Evolutionary conservation across 1,284 basidiomycete species (phyloP), one percentile per base, ranked within the genome.

Genomic region (Kalmanozyma brasiliensis): DNA sequence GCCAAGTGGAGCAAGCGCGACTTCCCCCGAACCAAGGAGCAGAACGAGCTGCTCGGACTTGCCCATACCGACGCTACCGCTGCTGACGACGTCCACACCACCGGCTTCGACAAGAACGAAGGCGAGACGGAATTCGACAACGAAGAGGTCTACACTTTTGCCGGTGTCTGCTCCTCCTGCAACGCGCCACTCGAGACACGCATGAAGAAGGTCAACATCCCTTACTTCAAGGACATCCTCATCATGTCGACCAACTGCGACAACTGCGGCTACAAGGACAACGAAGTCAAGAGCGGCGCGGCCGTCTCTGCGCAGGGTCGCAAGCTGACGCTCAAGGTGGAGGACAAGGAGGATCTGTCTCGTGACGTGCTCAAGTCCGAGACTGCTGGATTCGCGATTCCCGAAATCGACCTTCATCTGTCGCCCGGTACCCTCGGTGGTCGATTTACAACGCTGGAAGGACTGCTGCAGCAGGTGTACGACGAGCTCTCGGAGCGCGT

Each of bases 171-270:
- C 83, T 91, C 92, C 9, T 91, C 91, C 66, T 99, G 96, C 83
- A 90, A 90, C 2, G 90, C 90, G 63, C 86, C 88, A 8, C 85
- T 93, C 20, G 87, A 93, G 79, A 98, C 95, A 0, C 85, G 89
- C 73, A 97, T 98, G 92, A 95, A 98, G 86, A 93, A 91, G 80
- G 91, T 98, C 76, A 89, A 89, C 77, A 98, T 99, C 72, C 96
- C 96, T 0, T 95, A 99, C 84, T 98, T 99, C 87, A 93, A 98
- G 91, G 94, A 99, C 79, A 91, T 95, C 61, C 85, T 98, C 66
- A 94, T 99, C 84, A 98, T 98, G 95, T 96, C 94, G 23, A 95
- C 94, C 23, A 96, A 97, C 81, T 98, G 96, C 83, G 92, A 93
- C 52, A 84, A 85, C 52, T 98, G 95, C 83, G 95, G 95, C 1